Percentiles rank a stretch among this genome's conserved stretches.
phyloP scores from a whole-genome alignment of 2,329 filamentous ascomycete genomes.

The Monosporascus sp. region DNA sequence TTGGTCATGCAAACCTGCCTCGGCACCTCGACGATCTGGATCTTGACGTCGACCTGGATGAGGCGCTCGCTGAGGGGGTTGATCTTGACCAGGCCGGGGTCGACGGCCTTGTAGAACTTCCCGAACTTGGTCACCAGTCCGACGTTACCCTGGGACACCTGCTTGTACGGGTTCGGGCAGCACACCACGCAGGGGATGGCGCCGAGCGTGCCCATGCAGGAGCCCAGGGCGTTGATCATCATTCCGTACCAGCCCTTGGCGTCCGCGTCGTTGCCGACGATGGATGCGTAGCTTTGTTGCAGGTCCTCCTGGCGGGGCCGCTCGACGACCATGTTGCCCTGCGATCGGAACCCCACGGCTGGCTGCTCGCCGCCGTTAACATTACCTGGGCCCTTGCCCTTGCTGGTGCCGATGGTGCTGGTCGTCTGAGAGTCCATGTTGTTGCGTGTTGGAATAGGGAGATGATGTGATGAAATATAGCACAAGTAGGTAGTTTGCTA shows the following conservation, averaged over 20 bases:
- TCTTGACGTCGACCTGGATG: conserved; percentile 95
- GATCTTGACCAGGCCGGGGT: conserved; percentile 94
- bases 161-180: conserved; percentile 95
- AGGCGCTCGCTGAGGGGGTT: conserved; percentile 90
- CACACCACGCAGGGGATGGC: conserved; percentile 86
- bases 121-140: conserved; percentile 95
- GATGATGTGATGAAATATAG: neutral
- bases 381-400: conserved; percentile 17
- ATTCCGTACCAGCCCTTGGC: conserved; percentile 83
- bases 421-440: conserved; percentile 1
- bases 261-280: conserved; percentile 59
- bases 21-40: conserved; percentile 95
- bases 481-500: no score
- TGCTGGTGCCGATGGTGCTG: neutral
- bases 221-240: conserved; percentile 74
- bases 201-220: conserved; percentile 70
- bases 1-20: conserved; percentile 99
- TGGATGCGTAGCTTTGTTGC: conserved; percentile 71
- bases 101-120: conserved; percentile 88
- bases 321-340: conserved; percentile 63
- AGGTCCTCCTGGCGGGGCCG: conserved; percentile 79
- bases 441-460: neutral
- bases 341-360: conserved; percentile 40
- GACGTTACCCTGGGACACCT: conserved; percentile 86
- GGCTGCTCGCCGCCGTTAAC: conserved; percentile 12